These are phyloP conservation scores for Lyophyllum atratum DNA, from an alignment of 768 basidiomycete genomes.

Conservation along the genomic window DNA sequence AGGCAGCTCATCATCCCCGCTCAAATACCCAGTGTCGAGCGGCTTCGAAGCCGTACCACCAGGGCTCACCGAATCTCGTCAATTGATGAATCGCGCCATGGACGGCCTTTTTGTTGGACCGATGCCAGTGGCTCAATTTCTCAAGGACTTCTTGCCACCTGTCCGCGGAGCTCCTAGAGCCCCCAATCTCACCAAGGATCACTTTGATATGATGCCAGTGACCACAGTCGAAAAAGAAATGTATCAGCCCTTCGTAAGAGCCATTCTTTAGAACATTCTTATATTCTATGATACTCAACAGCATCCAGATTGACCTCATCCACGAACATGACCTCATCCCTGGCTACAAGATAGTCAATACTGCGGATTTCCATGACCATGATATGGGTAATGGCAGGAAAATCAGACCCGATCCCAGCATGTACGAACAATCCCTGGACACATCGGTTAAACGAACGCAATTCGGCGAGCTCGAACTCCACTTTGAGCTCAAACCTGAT, in stretches of 20 bases:
- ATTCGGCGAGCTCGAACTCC: slow-evolving; percentile 10
- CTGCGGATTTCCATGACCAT: slow-evolving; percentile 4
- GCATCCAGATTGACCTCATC: slow-evolving; percentile 3
- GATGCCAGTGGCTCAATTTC: too few species aligned
- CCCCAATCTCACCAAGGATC: too few species aligned
- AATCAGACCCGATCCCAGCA: slow-evolving; percentile 7
- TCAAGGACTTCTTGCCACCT: slow-evolving; percentile 3
- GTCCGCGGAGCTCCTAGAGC: not conserved
- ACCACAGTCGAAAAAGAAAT: not conserved
- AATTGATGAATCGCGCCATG: not conserved
- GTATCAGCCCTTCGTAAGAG: slow-evolving; percentile 9
- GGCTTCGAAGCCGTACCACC: not conserved
- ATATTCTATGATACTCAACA: not conserved
- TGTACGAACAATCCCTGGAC: slow-evolving; percentile 6
- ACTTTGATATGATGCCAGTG: not conserved
- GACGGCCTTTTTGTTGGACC: slow-evolving; percentile 1
- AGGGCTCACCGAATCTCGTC: not conserved
- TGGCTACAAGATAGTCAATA: slow-evolving; percentile 12
- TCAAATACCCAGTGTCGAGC: not conserved
- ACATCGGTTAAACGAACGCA: slow-evolving; percentile 2
- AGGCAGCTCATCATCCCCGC: not conserved
- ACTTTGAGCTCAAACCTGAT: slow-evolving; percentile 7
- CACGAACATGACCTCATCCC: slow-evolving; percentile 1
- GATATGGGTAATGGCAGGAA: not conserved
- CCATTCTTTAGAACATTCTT: not conserved